Percentiles rank a stretch among this genome's conserved stretches.
Conservation (phyloP, 805 yeast genomes). For the Pichia cephalocereana region DNA sequence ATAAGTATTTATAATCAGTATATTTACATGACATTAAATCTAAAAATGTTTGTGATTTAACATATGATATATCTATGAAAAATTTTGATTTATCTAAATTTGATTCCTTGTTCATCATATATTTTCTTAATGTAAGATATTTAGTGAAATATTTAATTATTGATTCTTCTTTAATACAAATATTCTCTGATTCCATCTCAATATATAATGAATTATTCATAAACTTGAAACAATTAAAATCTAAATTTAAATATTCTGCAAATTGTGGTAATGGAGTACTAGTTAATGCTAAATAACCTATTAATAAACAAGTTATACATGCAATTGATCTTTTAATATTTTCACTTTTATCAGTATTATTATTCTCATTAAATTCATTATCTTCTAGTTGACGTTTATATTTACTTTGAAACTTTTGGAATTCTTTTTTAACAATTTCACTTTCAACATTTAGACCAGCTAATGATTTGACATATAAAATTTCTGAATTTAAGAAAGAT, state of each 20-base stretch:
- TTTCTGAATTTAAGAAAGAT: not conserved
- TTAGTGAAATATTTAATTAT: not conserved
- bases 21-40: conserved; percentile 3
- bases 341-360: not conserved
- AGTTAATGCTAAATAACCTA: conserved; percentile 3
- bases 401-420: not conserved
- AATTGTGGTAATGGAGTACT: not conserved
- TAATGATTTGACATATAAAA: not conserved
- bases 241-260: not conserved
- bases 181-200: not conserved
- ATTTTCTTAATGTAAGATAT: not conserved
- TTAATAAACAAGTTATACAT: conserved; percentile 1
- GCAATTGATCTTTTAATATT: not conserved
- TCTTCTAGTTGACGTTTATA: not conserved
- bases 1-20: not conserved
- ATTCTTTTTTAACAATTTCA: not conserved
- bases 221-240: not conserved
- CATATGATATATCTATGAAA: conserved; percentile 1
- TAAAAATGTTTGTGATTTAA: not conserved
- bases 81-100: not conserved
- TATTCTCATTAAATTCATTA: too few relatives aligned
- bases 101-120: not conserved
- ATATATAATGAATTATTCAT: not conserved
- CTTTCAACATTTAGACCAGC: not conserved
- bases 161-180: not conserved